These are phyloP conservation scores for Coniella vitis DNA, from an alignment of 2,329 filamentous ascomycete species.

Conservation along the genomic window DNA sequence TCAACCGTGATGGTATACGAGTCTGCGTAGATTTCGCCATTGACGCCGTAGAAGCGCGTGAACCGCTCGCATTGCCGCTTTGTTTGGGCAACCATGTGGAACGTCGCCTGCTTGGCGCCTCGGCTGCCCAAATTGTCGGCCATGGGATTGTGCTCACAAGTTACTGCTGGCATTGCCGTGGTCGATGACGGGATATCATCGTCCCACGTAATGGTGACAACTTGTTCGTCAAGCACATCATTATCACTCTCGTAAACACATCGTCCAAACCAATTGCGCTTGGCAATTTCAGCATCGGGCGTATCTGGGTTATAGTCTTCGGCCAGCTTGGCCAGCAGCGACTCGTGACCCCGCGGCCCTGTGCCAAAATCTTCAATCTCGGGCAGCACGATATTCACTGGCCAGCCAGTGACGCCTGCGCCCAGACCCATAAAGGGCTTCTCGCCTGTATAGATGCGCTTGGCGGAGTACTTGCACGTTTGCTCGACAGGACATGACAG, in stretches of 20 bases:
- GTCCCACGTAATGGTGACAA: conserved; percentile 82
- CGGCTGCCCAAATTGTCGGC: conserved; percentile 31
- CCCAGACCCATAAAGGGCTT: conserved; percentile 49
- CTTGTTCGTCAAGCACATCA: conserved; percentile 87
- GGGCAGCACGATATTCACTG: conserved; percentile 79
- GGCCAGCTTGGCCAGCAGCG: conserved; percentile 30
- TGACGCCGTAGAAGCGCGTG: conserved; percentile 77
- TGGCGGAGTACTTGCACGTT: conserved; percentile 78
- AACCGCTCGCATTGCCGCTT: conserved; percentile 80
- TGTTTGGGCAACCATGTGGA: conserved; percentile 93
- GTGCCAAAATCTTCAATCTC: conserved; percentile 73
- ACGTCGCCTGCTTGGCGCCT: conserved; percentile 74
- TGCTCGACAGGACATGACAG: conserved; percentile 68
- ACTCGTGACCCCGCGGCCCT: conserved; percentile 39
- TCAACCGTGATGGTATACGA: conserved; percentile 69
- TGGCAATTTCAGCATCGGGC: conserved; percentile 38
- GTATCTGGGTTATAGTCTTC: conserved; percentile 49
- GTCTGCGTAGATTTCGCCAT: conserved; percentile 83
- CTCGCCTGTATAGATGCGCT: conserved; percentile 70
- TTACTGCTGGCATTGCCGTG: too few species aligned
- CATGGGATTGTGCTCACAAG: not conserved
- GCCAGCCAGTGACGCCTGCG: conserved; percentile 67
- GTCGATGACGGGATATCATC: conserved; percentile 47
- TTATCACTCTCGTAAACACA: conserved; percentile 94
- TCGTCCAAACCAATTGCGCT: conserved; percentile 76